Evolutionary conservation across 73 alveolate species (phyloP), one percentile per base, ranked within the genome.

Genomic region (Paramecium biaurelia): DNA sequence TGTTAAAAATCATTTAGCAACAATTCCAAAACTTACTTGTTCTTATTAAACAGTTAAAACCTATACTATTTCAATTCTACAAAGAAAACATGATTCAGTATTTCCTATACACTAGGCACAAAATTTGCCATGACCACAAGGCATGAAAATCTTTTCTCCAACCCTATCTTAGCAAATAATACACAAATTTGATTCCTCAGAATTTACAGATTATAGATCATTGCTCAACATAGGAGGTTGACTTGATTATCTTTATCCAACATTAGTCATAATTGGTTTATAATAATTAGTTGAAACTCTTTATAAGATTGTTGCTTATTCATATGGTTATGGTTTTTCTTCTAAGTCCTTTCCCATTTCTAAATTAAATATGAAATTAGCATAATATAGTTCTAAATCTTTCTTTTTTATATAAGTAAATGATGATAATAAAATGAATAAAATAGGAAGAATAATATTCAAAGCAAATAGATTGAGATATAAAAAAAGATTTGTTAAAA

Each of bases 71-170:
- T 32, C 59, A 35, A 14, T 32, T 21, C 86, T 32, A 35, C 86
- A 72, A 28, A 72, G 45, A 72, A 28, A 72, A 26, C 86, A 72
- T 3, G 86, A 7, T 15, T 72, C 86, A 4, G 58, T 35, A 72
- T 35, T 72, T 37, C 86, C 58, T 8, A 72, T 72, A 37, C 86
- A 72, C 7, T 72, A 15, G 1, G 45, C 32, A 35, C 86, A 72
- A 72, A 72, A 72, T 72, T 72, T 72, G 38, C 86, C 86, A 72
- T 72, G 86, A 20, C 86, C 86, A 72, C 86, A 72, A 20, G 86
- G 86, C 86, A 72, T 72, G 30, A 72, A 72, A 4, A 72, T 38
- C 30, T 72, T 72, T 12, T 72, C 86, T 4, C 86, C 86, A n/a
- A 21, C 8, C 35, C 58, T 72, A 37, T 72, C 86, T 72, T 72